Evolutionary conservation across 352 stramenopile species (phyloP).

Genomic region (Globisporangium okanoganense): DNA sequence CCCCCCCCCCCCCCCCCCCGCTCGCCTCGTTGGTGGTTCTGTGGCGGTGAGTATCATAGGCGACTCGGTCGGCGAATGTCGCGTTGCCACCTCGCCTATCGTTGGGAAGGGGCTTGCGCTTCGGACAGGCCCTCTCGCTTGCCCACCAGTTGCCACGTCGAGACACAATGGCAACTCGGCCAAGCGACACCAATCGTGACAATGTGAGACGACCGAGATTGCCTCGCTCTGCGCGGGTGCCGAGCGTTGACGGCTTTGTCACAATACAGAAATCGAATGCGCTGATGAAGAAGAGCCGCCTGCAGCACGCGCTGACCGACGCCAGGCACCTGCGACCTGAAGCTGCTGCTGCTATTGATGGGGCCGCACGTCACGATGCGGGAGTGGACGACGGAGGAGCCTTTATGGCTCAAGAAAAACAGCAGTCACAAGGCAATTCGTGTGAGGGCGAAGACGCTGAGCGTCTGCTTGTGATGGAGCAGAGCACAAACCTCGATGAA

Average conservation of each 20-base stretch:
- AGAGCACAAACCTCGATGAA: no score
- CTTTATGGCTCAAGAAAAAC: background rate
- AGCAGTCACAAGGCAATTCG: background rate
- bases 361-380: background rate
- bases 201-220: background rate
- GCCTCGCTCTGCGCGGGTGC: background rate
- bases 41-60: no score
- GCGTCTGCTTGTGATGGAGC: background rate
- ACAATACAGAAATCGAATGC: background rate
- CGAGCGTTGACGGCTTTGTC: background rate
- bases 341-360: no score
- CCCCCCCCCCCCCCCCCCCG: no score
- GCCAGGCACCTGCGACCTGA: conserved; percentile 5
- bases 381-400: background rate
- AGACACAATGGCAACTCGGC: background rate
- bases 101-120: no score
- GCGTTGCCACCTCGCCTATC: no score
- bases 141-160: background rate
- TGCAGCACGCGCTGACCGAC: conserved; percentile 19
- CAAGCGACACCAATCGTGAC: background rate
- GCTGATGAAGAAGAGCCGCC: conserved; percentile 16
- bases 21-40: no score
- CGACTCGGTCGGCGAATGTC: no score
- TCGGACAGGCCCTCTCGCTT: no score
- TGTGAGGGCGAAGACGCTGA: background rate